Evolutionary conservation across 441 rosid species (phyloP).

Genomic region (Adansonia gregorii): DNA sequence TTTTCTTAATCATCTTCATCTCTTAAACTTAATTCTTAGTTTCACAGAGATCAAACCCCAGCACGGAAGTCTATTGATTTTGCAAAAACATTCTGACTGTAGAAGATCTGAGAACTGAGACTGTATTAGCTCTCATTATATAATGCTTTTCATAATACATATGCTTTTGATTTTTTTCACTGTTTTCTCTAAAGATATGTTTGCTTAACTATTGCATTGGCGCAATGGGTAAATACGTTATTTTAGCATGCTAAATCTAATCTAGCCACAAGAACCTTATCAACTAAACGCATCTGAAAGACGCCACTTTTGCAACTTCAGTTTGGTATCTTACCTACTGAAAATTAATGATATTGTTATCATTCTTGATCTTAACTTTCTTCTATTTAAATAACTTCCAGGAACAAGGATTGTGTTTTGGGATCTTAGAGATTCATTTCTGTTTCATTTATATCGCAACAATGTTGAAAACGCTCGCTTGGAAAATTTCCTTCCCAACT

Average conservation of each 20-base stretch:
- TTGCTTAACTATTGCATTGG: background rate
- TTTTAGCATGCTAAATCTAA: background rate
- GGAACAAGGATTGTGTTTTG: conserved; percentile 89
- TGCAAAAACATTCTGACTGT: conserved; percentile 2
- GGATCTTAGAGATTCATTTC: conserved; percentile 86
- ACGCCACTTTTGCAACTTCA: background rate
- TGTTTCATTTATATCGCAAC: conserved; percentile 70
- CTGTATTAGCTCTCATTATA: background rate
- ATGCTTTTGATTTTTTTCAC: background rate
- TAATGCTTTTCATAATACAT: background rate
- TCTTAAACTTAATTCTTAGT: conserved; percentile 1
- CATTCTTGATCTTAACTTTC: conserved; percentile 13
- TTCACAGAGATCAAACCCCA: conserved; percentile 9
- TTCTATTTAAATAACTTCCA: conserved; percentile 34
- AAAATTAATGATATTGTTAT: background rate
- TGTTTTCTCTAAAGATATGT: background rate
- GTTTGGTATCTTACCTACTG: background rate
- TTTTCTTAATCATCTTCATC: background rate
- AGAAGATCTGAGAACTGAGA: background rate
- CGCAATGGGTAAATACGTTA: background rate
- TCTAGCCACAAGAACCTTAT: conserved; percentile 13
- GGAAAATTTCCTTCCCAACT: conserved; percentile 72
- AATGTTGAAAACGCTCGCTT: conserved; percentile 77
- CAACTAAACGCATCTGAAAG: background rate
- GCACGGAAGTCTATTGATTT: conserved; percentile 18